These are phyloP conservation scores for Vitis rotundifolia DNA, from an alignment of 164 flowering plant species.

Conservation along the genomic window DNA sequence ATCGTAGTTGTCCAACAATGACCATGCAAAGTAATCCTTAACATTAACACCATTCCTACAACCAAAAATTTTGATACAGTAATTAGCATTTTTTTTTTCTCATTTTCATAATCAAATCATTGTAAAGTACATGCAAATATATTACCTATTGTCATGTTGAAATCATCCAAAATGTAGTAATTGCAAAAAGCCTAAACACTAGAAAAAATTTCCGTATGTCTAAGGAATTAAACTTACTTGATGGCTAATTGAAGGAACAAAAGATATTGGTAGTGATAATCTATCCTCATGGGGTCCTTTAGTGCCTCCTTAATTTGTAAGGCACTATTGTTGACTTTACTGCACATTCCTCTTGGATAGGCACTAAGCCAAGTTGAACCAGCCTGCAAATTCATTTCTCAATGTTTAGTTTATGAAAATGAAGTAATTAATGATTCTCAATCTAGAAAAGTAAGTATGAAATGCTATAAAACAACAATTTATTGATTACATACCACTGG, in stretches of 20 bases:
- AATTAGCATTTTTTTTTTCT: not conserved
- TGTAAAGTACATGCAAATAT: not conserved
- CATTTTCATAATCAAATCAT: not conserved
- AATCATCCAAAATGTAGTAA: no score
- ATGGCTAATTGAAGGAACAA: constrained; percentile 22
- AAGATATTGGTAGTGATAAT: constrained; percentile 26
- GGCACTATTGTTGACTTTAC: constrained; percentile 13
- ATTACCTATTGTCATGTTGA: no score
- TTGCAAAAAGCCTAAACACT: no score
- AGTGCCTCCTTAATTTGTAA: constrained; percentile 18
- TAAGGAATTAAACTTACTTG: constrained; percentile 16
- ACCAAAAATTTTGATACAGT: not conserved
- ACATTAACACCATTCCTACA: constrained; percentile 25
- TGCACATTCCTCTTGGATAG: constrained; percentile 47
- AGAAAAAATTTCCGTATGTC: not conserved
- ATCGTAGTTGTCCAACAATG: constrained; percentile 28
- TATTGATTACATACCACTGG: constrained; percentile 17
- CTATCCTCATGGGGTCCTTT: constrained; percentile 27
- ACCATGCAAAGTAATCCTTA: constrained; percentile 26
- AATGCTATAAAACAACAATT: no score
- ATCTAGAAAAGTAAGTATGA: not conserved
- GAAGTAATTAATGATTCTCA: no score
- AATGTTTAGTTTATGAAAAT: no score
- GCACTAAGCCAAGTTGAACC: constrained; percentile 36
- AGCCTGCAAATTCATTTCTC: constrained; percentile 25